phyloP scores from a whole-genome alignment of 2,329 filamentous ascomycete species.

The Aspergillus sp. region DNA sequence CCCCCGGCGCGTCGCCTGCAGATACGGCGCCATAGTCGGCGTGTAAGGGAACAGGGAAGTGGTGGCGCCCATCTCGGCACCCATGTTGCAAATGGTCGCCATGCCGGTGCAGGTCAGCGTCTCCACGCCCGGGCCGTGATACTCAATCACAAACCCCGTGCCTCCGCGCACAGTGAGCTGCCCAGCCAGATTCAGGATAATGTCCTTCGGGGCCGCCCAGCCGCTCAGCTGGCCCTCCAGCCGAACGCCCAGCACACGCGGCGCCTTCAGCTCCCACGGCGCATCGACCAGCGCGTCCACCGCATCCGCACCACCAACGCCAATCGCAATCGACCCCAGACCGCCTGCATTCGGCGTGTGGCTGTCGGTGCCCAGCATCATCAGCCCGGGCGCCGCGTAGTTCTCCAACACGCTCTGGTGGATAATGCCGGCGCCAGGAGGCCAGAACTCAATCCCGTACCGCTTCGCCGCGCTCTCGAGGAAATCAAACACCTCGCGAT shows the following conservation, averaged over 20 bases:
- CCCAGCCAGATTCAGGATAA: conserved; percentile 84
- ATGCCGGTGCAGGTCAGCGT: conserved; percentile 86
- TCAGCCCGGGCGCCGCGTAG: conserved; percentile 89
- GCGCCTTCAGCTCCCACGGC: conserved; percentile 95
- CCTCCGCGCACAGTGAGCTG: conserved; percentile 86
- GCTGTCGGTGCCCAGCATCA: conserved; percentile 98
- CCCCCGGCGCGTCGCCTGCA: conserved; percentile 69
- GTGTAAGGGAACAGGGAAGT: conserved; percentile 94
- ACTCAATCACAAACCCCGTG: conserved; percentile 91
- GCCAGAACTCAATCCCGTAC: conserved; percentile 94
- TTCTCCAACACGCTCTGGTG: conserved; percentile 98
- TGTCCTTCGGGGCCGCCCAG: conserved; percentile 92
- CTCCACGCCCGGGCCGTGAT: conserved; percentile 81
- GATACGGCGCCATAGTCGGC: conserved; percentile 70
- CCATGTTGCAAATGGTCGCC: conserved; percentile 88
- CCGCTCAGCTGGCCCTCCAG: conserved; percentile 74
- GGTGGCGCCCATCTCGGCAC: conserved; percentile 80
- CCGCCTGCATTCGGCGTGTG: conserved; percentile 98
- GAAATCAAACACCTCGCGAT: conserved; percentile 97
- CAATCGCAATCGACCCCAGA: conserved; percentile 85
- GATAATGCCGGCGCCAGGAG: conserved; percentile 86
- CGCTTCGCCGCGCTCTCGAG: conserved; percentile 83
- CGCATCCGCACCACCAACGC: conserved; percentile 92
- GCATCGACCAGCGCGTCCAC: conserved; percentile 94
- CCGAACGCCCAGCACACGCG: conserved; percentile 76